These are phyloP conservation scores for Astrocystis sublimbata DNA, from an alignment of 495 filamentous ascomycete genomes.

Conservation along the genomic window DNA sequence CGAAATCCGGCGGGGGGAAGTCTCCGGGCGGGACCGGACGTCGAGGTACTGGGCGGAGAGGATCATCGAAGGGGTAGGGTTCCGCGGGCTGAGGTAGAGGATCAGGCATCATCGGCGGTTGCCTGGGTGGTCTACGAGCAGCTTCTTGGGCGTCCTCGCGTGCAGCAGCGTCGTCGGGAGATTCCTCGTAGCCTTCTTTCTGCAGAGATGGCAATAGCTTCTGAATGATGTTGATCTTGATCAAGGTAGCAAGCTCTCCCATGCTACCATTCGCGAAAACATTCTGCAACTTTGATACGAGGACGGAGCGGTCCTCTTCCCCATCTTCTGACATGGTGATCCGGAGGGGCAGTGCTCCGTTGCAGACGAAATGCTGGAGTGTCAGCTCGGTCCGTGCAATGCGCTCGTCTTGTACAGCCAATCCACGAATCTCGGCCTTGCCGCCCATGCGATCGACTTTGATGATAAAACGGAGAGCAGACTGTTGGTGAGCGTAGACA, in stretches of 20 bases:
- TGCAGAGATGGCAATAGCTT: slow-evolving; percentile 71
- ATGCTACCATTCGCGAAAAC: slow-evolving; percentile 72
- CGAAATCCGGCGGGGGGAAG: slow-evolving; percentile 85
- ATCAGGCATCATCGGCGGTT: slow-evolving; percentile 27
- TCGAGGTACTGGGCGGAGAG: slow-evolving; percentile 62
- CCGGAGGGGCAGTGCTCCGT: slow-evolving; percentile 47
- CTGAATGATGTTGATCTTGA: slow-evolving; percentile 79
- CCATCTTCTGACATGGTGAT: slow-evolving; percentile 40
- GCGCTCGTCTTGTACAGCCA: slow-evolving; percentile 77
- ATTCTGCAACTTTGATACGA: slow-evolving; percentile 54
- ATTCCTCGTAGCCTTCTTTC: slow-evolving; percentile 75
- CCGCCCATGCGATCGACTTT: slow-evolving; percentile 78
- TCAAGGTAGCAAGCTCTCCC: slow-evolving; percentile 62
- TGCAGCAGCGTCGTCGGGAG: slow-evolving; percentile 35
- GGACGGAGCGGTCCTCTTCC: slow-evolving; percentile 44
- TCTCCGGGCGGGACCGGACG: slow-evolving; percentile 71
- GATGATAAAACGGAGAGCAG: slow-evolving; percentile 79
- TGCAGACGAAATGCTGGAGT: slow-evolving; percentile 72
- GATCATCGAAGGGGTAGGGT: slow-evolving; percentile 60
- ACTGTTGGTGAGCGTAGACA: slow-evolving; percentile 87
- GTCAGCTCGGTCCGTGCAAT: slow-evolving; percentile 75
- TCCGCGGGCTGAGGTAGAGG: slow-evolving; percentile 48
- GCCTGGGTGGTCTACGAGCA: slow-evolving; percentile 48
- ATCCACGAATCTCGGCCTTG: slow-evolving; percentile 78
- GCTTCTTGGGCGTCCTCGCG: slow-evolving; percentile 35